These are phyloP conservation scores for Aspergillus ruber DNA, from an alignment of 2,329 filamentous ascomycete genomes.

Conservation along the genomic window DNA sequence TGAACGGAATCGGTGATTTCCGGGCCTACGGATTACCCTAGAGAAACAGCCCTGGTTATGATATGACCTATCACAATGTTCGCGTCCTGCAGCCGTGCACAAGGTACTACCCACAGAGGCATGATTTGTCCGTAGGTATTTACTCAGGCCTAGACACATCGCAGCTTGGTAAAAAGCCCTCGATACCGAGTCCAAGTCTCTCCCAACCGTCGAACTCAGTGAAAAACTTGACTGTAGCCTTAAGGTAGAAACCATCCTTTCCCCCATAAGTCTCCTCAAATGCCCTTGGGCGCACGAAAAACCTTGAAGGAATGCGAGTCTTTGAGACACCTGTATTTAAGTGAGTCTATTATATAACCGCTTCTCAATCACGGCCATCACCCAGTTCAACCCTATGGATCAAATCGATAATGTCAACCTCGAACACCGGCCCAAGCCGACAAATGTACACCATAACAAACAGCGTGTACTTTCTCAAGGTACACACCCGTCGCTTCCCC, in stretches of 20 bases:
- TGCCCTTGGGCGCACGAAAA: conserved; percentile 6
- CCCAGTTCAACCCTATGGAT: too few species aligned
- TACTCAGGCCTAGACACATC: too few species aligned
- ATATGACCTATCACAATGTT: too few species aligned
- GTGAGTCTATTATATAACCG: neutral
- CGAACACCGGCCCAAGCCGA: conserved; percentile 1
- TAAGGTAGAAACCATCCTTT: conserved; percentile 34
- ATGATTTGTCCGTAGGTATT: too few species aligned
- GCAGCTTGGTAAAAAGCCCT: neutral
- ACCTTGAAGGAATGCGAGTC: conserved; percentile 6
- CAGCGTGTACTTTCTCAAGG: conserved; percentile 2
- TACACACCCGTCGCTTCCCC: neutral
- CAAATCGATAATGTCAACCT: neutral
- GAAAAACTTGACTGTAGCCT: conserved; percentile 39
- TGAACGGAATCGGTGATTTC: too few species aligned
- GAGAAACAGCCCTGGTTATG: too few species aligned
- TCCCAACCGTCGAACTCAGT: conserved; percentile 29
- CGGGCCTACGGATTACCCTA: too few species aligned
- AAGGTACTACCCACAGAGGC: too few species aligned
- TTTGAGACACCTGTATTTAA: neutral
- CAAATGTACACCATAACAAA: conserved; percentile 2
- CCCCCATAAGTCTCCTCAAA: conserved; percentile 27
- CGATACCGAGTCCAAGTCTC: conserved; percentile 2
- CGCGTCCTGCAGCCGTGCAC: too few species aligned
- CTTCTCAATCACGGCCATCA: neutral